phyloP scores from a whole-genome alignment of 352 stramenopile genomes.

The Phytophthora constricta region DNA sequence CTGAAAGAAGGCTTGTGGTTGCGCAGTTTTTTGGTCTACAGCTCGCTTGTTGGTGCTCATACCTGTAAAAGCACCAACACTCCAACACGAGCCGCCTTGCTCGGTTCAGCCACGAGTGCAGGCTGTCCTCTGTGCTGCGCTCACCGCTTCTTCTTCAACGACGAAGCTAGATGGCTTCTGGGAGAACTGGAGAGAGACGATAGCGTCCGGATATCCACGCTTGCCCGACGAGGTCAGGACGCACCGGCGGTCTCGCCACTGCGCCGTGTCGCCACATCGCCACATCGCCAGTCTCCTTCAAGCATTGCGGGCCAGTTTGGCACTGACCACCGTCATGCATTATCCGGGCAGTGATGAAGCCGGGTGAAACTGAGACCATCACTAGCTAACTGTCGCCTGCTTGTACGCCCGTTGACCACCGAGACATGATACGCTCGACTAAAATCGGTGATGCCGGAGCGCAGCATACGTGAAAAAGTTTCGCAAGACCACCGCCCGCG shows the following conservation, averaged over 20 bases:
- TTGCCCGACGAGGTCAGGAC: neutral
- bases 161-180: too few relatives aligned
- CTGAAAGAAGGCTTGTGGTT: constrained; percentile 6
- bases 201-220: too few relatives aligned
- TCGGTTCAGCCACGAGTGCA: too few relatives aligned
- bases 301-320: neutral
- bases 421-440: neutral
- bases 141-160: too few relatives aligned
- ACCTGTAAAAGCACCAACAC: too few relatives aligned
- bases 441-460: too few relatives aligned
- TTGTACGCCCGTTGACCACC: neutral
- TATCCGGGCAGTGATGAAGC: neutral
- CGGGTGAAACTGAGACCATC: neutral
- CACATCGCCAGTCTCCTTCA: neutral
- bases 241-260: neutral
- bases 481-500: too few relatives aligned
- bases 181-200: too few relatives aligned
- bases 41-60: too few relatives aligned
- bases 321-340: neutral
- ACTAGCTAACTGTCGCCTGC: neutral
- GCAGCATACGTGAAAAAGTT: too few relatives aligned
- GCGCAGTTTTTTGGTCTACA: neutral
- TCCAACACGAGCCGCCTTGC: too few relatives aligned
- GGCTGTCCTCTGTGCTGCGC: too few relatives aligned
- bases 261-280: neutral